These are phyloP conservation scores for Hericium erinaceus DNA, from an alignment of 768 basidiomycete genomes.

Conservation along the genomic window DNA sequence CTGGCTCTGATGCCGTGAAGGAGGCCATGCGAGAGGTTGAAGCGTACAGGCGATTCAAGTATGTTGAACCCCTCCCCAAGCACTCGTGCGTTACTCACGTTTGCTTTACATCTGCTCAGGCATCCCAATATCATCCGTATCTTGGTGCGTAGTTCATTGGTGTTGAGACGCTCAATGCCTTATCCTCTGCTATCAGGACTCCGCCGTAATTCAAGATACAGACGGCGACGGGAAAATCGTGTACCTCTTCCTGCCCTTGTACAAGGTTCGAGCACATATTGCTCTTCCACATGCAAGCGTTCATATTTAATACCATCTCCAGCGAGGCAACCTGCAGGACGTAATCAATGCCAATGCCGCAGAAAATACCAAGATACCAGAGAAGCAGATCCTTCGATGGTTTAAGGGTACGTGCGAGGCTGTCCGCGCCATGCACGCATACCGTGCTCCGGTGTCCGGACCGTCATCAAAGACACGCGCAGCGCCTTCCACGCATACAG, in stretches of 20 bases:
- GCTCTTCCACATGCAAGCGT: not conserved
- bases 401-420: conserved; percentile 95
- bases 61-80: conserved; percentile 21
- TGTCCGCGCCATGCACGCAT: conserved; percentile 89
- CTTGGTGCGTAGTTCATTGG: conserved; percentile 37
- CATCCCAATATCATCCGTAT: conserved; percentile 97
- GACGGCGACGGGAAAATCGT: conserved; percentile 92
- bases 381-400: conserved; percentile 78
- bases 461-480: conserved; percentile 18
- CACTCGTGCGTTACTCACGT: not conserved
- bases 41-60: conserved; percentile 93
- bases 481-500: conserved; percentile 14
- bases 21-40: conserved; percentile 87
- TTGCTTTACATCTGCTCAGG: conserved; percentile 28
- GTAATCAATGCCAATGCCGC: conserved; percentile 81
- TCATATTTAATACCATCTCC: conserved; percentile 8
- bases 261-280: conserved; percentile 48
- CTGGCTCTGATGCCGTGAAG: conserved; percentile 78
- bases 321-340: conserved; percentile 94
- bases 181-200: conserved; percentile 46
- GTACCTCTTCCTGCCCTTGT: conserved; percentile 91
- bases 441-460: conserved; percentile 39
- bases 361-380: conserved; percentile 75
- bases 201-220: conserved; percentile 89
- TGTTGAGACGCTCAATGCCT: too few relatives aligned